Base-by-base conservation (phyloP, 495 filamentous ascomycete genomes). In the Pyronema omphalodes region DNA sequence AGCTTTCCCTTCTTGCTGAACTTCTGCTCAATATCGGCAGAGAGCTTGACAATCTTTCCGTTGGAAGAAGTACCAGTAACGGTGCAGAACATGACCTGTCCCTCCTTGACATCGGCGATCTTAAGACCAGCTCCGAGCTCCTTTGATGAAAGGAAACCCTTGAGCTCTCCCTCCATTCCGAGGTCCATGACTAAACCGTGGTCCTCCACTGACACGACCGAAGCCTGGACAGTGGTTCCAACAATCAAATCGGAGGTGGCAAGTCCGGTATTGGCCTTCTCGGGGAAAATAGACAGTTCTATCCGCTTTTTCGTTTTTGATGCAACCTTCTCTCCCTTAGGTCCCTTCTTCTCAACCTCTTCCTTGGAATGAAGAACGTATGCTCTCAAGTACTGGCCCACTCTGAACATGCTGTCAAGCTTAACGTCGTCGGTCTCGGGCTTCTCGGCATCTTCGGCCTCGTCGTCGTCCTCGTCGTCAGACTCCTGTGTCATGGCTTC, bases 131-230 rank as follows among this genome's bases (percentile, higher is more conserved):
- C 63, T 34, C 78, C 79, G 18, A 94, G 68, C 63, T 96, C 87
- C 64, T 86, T 88, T 11, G 80, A 82, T n/a, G 87, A 79, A 67
- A 98, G 75, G 70, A 98, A 98, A 0, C 83, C 93, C 63, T 77
- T 81, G 36, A 88, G 56, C 14, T 75, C 69, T 46, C 79, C 78
- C 44, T 77, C 73, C 18, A 95, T 72, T 11, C 84, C 84, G 39
- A 98, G 70, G 60, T 94, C 85, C 88, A 96, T 94, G 51, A 96
- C 74, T 52, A 93, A 69, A 60, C 91, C 91, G 67, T 95, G 89
- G 58, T 98, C 91, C 68, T 98, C 91, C 17, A 91, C 82, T 62
- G 89, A 96, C 37, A 73, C 67, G 46, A 98, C 82, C 0, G 86
- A 83, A 15, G 88, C 88, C 72, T 95, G 93, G 15, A 95, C 67